Evolutionary conservation across 345 rosid genomes (phyloP).

Genomic region (Pistacia atlantica): DNA sequence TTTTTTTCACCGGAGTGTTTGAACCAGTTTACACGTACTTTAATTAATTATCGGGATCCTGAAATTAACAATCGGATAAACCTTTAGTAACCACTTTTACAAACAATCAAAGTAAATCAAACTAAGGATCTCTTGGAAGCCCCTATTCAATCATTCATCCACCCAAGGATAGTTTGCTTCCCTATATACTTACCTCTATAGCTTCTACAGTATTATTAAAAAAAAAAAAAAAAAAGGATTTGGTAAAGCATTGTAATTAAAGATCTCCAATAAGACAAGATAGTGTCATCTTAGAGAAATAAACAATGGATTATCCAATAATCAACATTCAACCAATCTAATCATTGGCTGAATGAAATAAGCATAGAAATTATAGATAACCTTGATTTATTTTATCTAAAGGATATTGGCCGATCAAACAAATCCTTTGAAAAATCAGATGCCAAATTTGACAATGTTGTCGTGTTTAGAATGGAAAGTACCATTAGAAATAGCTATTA

Average conservation of each 20-base stretch:
- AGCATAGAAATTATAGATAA: background rate
- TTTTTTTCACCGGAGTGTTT: too few species aligned
- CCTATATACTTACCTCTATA: background rate
- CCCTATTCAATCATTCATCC: too few species aligned
- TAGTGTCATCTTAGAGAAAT: background rate
- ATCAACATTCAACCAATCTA: slow-evolving; percentile 7
- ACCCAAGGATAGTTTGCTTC: background rate
- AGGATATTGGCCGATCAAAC: slow-evolving; percentile 2
- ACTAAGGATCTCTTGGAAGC: too few species aligned
- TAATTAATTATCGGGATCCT: too few species aligned
- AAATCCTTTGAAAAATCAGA: slow-evolving; percentile 14
- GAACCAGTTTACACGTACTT: too few species aligned
- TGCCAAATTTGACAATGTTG: slow-evolving; percentile 10
- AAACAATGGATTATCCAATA: slow-evolving; percentile 12
- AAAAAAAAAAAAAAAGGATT: background rate
- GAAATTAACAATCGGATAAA: too few species aligned
- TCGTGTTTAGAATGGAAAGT: slow-evolving; percentile 4
- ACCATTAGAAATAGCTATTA: background rate
- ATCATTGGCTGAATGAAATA: slow-evolving; percentile 14
- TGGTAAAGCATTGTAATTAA: slow-evolving; percentile 5
- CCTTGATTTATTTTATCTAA: background rate
- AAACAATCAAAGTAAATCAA: too few species aligned
- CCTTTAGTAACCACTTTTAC: too few species aligned
- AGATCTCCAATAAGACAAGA: slow-evolving; percentile 32
- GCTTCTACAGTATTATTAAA: too few species aligned